phyloP scores from a whole-genome alignment of 2,329 filamentous ascomycete genomes.

The Apiospora hydei region DNA sequence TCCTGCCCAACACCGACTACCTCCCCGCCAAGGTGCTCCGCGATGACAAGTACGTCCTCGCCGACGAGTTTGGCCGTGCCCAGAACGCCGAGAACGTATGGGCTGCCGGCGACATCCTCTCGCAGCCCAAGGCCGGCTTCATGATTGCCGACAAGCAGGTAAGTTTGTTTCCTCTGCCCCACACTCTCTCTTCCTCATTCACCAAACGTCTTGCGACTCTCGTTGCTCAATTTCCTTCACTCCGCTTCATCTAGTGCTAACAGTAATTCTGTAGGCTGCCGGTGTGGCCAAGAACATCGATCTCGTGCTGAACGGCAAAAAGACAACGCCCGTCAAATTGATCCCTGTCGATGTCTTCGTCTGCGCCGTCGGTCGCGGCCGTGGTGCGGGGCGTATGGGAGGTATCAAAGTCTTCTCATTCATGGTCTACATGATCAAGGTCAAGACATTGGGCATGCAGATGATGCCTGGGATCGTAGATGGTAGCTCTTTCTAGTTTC shows the following conservation, averaged over 20 bases:
- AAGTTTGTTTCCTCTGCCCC: constrained; percentile 29
- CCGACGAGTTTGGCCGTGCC: constrained; percentile 60
- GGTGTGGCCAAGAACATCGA: constrained; percentile 62
- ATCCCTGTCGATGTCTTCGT: constrained; percentile 58
- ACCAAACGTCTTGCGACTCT: background rate
- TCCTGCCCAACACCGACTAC: constrained; percentile 62
- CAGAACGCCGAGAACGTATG: constrained; percentile 54
- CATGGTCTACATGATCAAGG: constrained; percentile 59
- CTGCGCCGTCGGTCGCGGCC: constrained; percentile 56
- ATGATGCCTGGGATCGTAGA: constrained; percentile 54
- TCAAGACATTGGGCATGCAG: constrained; percentile 56
- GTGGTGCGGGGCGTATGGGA: constrained; percentile 58
- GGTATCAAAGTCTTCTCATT: constrained; percentile 58
- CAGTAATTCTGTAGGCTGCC: constrained; percentile 46
- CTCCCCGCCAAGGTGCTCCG: constrained; percentile 54
- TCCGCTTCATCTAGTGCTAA: background rate
- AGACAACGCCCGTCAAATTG: constrained; percentile 52
- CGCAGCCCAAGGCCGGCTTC: constrained; percentile 54
- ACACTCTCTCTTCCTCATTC: background rate
- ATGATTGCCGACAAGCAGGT: constrained; percentile 58
- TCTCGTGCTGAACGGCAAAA: constrained; percentile 53
- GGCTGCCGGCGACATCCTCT: constrained; percentile 62
- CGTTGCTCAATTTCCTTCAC: background rate
- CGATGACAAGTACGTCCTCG: constrained; percentile 52
- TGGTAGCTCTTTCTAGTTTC: constrained; percentile 54